Conservation (phyloP, 148 eudicot genomes). For the Rhododendron ovatum region DNA sequence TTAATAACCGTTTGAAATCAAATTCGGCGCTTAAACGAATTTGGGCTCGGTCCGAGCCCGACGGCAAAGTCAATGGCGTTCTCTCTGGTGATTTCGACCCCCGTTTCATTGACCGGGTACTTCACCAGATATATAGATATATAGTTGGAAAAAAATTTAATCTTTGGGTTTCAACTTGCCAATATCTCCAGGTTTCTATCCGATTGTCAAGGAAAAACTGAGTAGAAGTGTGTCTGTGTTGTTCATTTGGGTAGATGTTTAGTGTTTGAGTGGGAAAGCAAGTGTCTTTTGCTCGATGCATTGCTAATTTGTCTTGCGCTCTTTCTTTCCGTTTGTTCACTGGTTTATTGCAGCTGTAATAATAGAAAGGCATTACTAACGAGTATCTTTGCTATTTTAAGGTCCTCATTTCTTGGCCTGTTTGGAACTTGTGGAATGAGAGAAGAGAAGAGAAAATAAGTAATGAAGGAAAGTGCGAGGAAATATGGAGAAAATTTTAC, state of each 20-base stretch:
- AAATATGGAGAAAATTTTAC: no score
- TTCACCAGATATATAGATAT: background rate
- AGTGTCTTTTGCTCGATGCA: slow-evolving; percentile 1
- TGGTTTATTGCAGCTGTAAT: background rate
- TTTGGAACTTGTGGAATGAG: no score
- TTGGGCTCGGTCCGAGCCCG: slow-evolving; percentile 52
- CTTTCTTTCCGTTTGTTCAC: background rate
- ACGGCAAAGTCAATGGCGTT: slow-evolving; percentile 64
- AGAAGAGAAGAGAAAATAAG: no score
- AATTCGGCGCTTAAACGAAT: slow-evolving; percentile 15
- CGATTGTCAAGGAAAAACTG: background rate
- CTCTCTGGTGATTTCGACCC: slow-evolving; percentile 73
- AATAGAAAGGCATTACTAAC: background rate
- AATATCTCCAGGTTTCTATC: background rate
- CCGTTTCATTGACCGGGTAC: slow-evolving; percentile 72
- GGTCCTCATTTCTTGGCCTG: background rate
- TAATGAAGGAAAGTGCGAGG: no score
- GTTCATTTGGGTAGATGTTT: background rate
- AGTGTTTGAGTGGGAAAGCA: background rate
- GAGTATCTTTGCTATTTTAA: background rate
- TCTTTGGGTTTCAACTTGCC: background rate
- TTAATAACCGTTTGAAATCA: slow-evolving; percentile 15
- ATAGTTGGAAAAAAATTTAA: background rate
- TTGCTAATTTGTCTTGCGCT: background rate
- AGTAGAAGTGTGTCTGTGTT: background rate